Conservation (phyloP, 192 early-diverging fungal species). For the Backusella australiensis region DNA sequence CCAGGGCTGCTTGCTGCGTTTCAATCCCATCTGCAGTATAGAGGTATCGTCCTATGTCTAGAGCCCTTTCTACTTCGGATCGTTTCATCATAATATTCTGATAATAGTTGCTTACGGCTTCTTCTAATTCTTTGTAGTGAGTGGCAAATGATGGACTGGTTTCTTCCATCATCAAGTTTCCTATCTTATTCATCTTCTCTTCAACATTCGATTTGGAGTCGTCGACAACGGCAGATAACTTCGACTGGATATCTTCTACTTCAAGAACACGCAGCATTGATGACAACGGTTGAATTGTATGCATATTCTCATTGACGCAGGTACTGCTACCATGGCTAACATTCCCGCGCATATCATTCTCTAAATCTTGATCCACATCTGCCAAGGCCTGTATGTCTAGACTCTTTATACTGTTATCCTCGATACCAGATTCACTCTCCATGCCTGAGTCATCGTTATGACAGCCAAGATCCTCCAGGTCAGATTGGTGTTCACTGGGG, state of each 20-base stretch:
- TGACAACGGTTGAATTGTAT: constrained; percentile 4
- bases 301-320: not conserved
- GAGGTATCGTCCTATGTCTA: constrained; percentile 29
- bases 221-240: not conserved
- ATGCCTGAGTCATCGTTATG: not conserved
- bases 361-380: not conserved
- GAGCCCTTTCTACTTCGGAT: constrained; percentile 24
- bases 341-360: not conserved
- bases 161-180: not conserved
- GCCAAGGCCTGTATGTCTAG: not conserved
- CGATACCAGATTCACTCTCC: not conserved
- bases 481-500: not conserved
- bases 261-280: constrained; percentile 16
- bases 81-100: constrained; percentile 30
- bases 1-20: constrained; percentile 29
- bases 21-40: constrained; percentile 35
- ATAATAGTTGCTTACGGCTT: constrained; percentile 22
- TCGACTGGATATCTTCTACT: not conserved
- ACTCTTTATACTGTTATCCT: not conserved
- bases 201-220: not conserved
- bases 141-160: constrained; percentile 22
- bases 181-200: not conserved
- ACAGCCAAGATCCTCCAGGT: not conserved
- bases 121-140: constrained; percentile 34
- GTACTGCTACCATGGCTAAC: not conserved